These are phyloP conservation scores for Saccharum spontaneum DNA, from an alignment of 176 grass and related monocot species.

Conservation along the genomic window DNA sequence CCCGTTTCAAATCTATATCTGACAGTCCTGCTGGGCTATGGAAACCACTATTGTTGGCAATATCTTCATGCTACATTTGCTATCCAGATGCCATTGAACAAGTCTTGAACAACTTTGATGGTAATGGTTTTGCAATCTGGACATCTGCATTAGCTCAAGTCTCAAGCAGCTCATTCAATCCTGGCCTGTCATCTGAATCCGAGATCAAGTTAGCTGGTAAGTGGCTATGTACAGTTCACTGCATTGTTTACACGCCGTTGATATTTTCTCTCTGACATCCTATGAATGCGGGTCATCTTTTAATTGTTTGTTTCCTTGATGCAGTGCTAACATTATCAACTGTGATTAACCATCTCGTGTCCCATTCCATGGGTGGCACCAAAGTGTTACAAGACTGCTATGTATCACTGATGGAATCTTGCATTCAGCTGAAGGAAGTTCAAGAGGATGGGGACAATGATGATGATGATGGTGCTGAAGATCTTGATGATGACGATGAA, in stretches of 20 bases:
- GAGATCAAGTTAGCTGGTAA: slow-evolving; percentile 87
- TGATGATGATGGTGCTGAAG: slow-evolving; percentile 45
- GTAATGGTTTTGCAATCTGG: slow-evolving; percentile 55
- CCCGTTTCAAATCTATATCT: slow-evolving; percentile 49
- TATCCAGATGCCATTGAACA: slow-evolving; percentile 72
- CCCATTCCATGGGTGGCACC: slow-evolving; percentile 33
- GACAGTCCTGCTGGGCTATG: slow-evolving; percentile 58
- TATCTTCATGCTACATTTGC: slow-evolving; percentile 78
- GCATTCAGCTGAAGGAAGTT: slow-evolving; percentile 66
- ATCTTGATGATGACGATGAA: slow-evolving; percentile 49
- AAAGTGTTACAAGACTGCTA: slow-evolving; percentile 67
- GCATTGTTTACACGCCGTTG: neutral
- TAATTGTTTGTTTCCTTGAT: slow-evolving; percentile 21
- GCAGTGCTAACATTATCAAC: slow-evolving; percentile 64
- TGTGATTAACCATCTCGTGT: slow-evolving; percentile 53
- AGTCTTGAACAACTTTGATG: slow-evolving; percentile 45
- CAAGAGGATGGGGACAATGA: slow-evolving; percentile 52
- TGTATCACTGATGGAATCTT: slow-evolving; percentile 70
- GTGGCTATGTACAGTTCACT: neutral
- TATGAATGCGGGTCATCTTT: neutral
- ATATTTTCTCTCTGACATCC: neutral
- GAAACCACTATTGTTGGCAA: slow-evolving; percentile 66
- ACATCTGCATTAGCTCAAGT: slow-evolving; percentile 62
- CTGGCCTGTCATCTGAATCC: slow-evolving; percentile 58
- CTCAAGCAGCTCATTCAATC: slow-evolving; percentile 60